Evolutionary conservation across 768 basidiomycete species (phyloP).

Genomic region (Mycena capillaripes): DNA sequence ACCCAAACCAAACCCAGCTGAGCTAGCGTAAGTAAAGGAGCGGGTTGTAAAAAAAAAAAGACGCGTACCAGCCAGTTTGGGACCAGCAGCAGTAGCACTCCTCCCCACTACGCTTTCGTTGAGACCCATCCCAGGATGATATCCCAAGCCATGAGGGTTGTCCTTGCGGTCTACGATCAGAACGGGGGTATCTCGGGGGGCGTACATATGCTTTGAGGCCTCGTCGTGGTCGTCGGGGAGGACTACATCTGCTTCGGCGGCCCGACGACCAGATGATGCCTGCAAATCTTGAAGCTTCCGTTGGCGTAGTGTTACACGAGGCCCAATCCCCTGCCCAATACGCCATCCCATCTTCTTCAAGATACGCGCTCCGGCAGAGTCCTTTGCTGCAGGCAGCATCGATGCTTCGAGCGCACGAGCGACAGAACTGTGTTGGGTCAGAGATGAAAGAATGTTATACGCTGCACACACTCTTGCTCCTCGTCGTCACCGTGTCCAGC

Average conservation of each 20-base stretch:
- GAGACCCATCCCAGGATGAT: constrained; percentile 73
- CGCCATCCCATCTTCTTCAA: constrained; percentile 98
- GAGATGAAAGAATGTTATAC: constrained; percentile 2
- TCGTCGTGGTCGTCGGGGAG: constrained; percentile 80
- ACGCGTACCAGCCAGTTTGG: constrained; percentile 68
- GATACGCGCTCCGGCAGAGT: constrained; percentile 87
- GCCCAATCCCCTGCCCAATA: constrained; percentile 93
- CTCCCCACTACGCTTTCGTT: constrained; percentile 67
- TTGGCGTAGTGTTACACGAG: constrained; percentile 84
- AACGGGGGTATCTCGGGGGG: constrained; percentile 83
- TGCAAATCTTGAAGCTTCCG: constrained; percentile 80
- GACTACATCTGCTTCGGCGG: constrained; percentile 46
- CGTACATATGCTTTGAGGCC: constrained; percentile 88
- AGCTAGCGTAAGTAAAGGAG: constrained; percentile 9
- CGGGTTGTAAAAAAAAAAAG: neutral
- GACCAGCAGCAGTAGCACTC: constrained; percentile 55
- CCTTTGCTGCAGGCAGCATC: constrained; percentile 79
- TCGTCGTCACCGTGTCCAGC: constrained; percentile 53
- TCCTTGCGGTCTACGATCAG: constrained; percentile 77
- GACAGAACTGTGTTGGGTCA: constrained; percentile 63
- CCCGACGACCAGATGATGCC: constrained; percentile 50
- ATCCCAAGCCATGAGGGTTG: constrained; percentile 87
- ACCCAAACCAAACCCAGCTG: constrained; percentile 91
- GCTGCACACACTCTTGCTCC: constrained; percentile 67
- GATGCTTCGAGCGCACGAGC: constrained; percentile 72